Evolutionary conservation across 768 basidiomycete species (phyloP).

Genomic region (Botryobasidium botryosum): DNA sequence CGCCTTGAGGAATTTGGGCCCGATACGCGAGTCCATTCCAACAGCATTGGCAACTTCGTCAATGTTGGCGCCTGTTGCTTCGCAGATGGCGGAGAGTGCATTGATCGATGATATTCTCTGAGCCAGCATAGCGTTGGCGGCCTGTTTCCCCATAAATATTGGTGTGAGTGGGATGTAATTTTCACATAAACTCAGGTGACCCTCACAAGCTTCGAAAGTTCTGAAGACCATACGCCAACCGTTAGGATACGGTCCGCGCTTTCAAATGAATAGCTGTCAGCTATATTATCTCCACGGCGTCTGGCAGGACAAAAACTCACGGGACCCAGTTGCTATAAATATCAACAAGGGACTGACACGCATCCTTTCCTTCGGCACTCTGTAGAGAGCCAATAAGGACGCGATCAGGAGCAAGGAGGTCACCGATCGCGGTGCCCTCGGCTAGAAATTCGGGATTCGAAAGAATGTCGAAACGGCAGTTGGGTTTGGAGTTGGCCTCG

Average conservation of each 20-base stretch:
- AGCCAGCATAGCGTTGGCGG: conserved; percentile 98
- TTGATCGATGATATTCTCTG: conserved; percentile 98
- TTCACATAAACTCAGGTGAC: not conserved
- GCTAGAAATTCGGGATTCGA: conserved; percentile 99
- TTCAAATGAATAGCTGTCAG: conserved; percentile 2
- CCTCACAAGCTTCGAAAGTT: conserved; percentile 71
- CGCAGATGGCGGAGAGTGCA: conserved; percentile 95
- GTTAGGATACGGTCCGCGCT: conserved; percentile 69
- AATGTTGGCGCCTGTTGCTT: conserved; percentile 96
- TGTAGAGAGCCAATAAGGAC: conserved; percentile 95
- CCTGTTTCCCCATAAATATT: conserved; percentile 20
- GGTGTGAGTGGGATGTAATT: not conserved
- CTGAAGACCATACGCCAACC: conserved; percentile 96
- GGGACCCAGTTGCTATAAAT: conserved; percentile 96
- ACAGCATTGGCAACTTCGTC: conserved; percentile 94
- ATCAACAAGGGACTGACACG: conserved; percentile 55
- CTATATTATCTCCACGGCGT: too few relatives aligned
- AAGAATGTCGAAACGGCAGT: conserved; percentile 88
- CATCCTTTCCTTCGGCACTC: conserved; percentile 66
- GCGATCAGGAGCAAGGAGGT: conserved; percentile 81
- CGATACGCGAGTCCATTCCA: conserved; percentile 83
- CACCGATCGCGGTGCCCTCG: conserved; percentile 88
- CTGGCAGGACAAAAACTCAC: too few relatives aligned
- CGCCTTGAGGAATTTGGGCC: conserved; percentile 88
- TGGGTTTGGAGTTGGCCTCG: conserved; percentile 90